These are phyloP conservation scores for Leccinum subfulvum DNA, from an alignment of 1,284 basidiomycete species.

Conservation along the genomic window DNA sequence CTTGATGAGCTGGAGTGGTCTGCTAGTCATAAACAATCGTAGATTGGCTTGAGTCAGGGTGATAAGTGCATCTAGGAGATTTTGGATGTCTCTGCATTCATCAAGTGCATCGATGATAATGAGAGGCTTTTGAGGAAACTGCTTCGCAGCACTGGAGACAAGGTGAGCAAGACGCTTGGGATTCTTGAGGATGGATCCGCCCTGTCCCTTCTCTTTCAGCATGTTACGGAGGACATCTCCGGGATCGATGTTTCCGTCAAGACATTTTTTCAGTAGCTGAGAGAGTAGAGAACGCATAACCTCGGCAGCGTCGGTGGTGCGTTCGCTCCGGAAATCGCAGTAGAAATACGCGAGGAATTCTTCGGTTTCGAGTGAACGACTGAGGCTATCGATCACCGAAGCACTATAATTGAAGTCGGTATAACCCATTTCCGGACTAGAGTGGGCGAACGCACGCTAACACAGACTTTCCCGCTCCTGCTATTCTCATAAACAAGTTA, in stretches of 20 bases:
- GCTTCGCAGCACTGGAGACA: neutral
- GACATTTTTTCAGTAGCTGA: neutral
- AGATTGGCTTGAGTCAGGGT: neutral
- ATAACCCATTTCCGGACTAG: neutral
- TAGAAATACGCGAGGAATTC: neutral
- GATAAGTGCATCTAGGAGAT: neutral
- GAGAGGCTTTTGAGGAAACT: neutral
- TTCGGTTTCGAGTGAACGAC: neutral
- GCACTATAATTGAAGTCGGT: neutral
- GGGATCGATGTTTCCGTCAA: neutral
- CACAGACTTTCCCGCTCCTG: neutral
- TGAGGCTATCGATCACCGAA: neutral
- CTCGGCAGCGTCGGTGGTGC: neutral
- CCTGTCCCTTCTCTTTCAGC: neutral
- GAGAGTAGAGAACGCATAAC: neutral
- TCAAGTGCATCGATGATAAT: neutral
- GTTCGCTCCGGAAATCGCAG: slow-evolving; percentile 1
- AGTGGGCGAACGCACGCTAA: neutral
- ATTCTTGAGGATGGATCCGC: neutral
- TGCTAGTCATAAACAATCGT: neutral
- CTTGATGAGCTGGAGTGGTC: neutral
- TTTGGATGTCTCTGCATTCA: neutral
- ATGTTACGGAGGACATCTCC: neutral
- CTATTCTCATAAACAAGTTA: neutral
- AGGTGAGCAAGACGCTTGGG: neutral